These are phyloP conservation scores for Fusarium sambucinum DNA, from an alignment of 2,329 filamentous ascomycete species.

Conservation along the genomic window DNA sequence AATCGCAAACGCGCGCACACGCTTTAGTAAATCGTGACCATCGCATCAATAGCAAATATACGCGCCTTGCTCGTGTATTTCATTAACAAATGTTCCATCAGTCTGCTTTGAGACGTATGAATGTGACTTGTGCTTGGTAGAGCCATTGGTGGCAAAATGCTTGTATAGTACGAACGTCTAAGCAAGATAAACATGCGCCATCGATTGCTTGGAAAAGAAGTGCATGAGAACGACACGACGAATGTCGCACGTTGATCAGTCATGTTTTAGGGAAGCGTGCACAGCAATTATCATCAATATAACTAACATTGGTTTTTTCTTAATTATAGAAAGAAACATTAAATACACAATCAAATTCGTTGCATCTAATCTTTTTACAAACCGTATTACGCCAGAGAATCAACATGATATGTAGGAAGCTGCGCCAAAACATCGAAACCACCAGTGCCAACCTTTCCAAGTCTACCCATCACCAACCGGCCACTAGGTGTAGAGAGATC, in stretches of 20 bases:
- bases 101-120: fast-evolving
- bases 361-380: slow-evolving; percentile 38
- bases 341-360: slow-evolving; percentile 29
- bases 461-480: slow-evolving; percentile 86
- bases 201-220: neutral
- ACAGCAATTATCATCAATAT: neutral
- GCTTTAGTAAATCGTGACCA: fast-evolving
- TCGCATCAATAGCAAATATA: too few relatives aligned
- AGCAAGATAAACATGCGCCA: neutral
- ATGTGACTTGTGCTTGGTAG: neutral
- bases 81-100: neutral
- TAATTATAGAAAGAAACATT: slow-evolving; percentile 9
- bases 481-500: slow-evolving; percentile 87
- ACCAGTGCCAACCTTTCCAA: slow-evolving; percentile 88
- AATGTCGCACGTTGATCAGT: neutral
- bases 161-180: neutral
- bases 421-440: slow-evolving; percentile 86
- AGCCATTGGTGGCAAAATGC: neutral
- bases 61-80: neutral
- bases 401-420: slow-evolving; percentile 64
- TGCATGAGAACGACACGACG: neutral
- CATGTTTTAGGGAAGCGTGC: neutral
- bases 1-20: neutral
- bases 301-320: neutral
- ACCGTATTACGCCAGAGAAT: slow-evolving; percentile 48